Evolutionary conservation across 768 basidiomycete species (phyloP), one percentile per base, ranked within the genome.

Genomic region (Imleria badia): DNA sequence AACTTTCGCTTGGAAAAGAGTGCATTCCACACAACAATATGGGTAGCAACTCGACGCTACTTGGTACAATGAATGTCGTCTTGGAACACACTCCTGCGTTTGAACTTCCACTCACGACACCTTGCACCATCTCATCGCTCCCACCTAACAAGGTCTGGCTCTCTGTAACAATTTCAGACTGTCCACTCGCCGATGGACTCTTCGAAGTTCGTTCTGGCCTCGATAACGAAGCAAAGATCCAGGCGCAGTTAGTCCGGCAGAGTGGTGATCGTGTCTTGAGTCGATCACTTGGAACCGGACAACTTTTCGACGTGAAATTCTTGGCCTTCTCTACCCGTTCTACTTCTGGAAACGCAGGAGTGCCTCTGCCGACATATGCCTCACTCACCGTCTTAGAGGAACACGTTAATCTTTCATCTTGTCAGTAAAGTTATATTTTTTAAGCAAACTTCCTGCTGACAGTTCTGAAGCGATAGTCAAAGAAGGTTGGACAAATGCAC

Each of bases 281-380:
- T 38, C 52, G 11, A 40, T 64, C 52, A 33, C 59, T 67, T 17
- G 14, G 30, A 10, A 64, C 59, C 9, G 64, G 64, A 43, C 56
- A 45, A 39, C 45, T 55, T 14, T 56, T 51, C n/a, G 65, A 64
- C 22, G 53, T 64, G n/a, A 60, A 51, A 11, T 65, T 65, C 50
- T 17, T 66, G 50, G 23, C 65, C 33, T 22, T 2, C 26, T 38
- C 54, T 53, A 29, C 44, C 4, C 51, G 47, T 7, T 19, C 40
- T 48, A 7, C 45, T n/a, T 47, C 50, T 20, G 54, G 45, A 9
- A 19, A 19, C 29, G 20, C 36, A 0, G 41, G 35, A 26, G 31
- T 31, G 8, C 31, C 35, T 19, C 35, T 52, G 11, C 54, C 52
- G 23, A 64, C 45, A 19, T 48, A 61, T 41, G 52, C 65, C 6